These are phyloP conservation scores for Chrysoporthe deuterocubensis DNA, from an alignment of 2,329 filamentous ascomycete species.

Conservation along the genomic window DNA sequence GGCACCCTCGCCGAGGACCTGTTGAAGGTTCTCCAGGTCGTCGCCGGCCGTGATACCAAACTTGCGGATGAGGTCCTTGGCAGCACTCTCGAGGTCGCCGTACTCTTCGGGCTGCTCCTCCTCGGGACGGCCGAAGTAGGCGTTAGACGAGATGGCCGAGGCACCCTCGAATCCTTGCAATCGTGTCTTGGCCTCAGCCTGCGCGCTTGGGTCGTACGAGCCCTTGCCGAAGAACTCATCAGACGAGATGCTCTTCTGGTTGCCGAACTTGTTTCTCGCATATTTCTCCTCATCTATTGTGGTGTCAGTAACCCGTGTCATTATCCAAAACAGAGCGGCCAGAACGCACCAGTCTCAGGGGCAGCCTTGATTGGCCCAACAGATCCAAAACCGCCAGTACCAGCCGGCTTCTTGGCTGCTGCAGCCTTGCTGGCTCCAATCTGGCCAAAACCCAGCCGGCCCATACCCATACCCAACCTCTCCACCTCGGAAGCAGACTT, in stretches of 20 bases:
- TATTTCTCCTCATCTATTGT: slow-evolving; percentile 72
- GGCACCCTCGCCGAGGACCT: slow-evolving; percentile 83
- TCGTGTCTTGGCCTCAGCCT: slow-evolving; percentile 83
- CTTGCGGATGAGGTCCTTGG: slow-evolving; percentile 93
- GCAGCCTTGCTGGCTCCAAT: slow-evolving; percentile 66
- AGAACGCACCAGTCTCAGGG: slow-evolving; percentile 61
- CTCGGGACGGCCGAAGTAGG: slow-evolving; percentile 94
- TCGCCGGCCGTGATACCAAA: slow-evolving; percentile 96
- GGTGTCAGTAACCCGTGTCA: slow-evolving; percentile 33
- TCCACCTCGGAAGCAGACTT: slow-evolving; percentile 81
- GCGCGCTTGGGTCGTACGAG: slow-evolving; percentile 76
- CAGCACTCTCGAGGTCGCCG: slow-evolving; percentile 87
- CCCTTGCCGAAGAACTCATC: slow-evolving; percentile 98
- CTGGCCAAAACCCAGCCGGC: slow-evolving; percentile 85
- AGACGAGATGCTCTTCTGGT: slow-evolving; percentile 93
- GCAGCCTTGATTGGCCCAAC: slow-evolving; percentile 75
- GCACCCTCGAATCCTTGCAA: slow-evolving; percentile 94
- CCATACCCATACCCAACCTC: slow-evolving; percentile 86
- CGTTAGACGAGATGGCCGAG: slow-evolving; percentile 90
- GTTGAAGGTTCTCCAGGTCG: slow-evolving; percentile 88
- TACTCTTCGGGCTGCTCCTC: slow-evolving; percentile 76
- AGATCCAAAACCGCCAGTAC: slow-evolving; percentile 82
- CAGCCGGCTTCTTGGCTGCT: slow-evolving; percentile 69
- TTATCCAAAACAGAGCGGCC: slow-evolving; percentile 7
- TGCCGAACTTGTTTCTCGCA: slow-evolving; percentile 85